Evolutionary conservation across 2,329 filamentous ascomycete genomes (phyloP), one percentile per base, ranked within the genome.

Genomic region (Xylariaceae sp.): DNA sequence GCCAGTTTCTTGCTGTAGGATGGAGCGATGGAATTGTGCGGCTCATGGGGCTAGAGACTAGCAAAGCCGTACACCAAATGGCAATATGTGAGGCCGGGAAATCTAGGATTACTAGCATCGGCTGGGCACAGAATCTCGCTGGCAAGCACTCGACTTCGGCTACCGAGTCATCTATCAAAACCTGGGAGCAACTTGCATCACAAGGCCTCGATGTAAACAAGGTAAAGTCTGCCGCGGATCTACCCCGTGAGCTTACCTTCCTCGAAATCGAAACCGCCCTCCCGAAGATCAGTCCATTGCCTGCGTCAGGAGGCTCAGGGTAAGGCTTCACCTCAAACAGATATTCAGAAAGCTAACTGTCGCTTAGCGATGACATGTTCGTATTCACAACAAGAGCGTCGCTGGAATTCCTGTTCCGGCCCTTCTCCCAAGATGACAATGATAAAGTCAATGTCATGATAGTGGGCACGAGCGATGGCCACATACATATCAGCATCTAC

Each of bases 1-100:
- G 88, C 7, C 87, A 90, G 58, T 85, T 91, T 35, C 80, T 97
- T 49, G 91, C 91, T 11, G 84, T 94, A 11, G 91, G 86, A 39
- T 96, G 91, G 85, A 91, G 83, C 62, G 91, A 96, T 75, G 89
- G 89, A 23, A 82, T 83, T 6, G 83, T 94, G 16, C 85, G 91
- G 53, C 75, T 96, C 29, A 82, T 93, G 69, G 89, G 88, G 55
- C 75, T 91, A 18, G 91, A 94, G 70, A 92, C 85, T 63, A 89
- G 86, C 70, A 96, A 93, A 72, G 83, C 88, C 10, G 85, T 92
- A 16, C 88, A 94, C 69, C 84, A 88, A 64, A 87, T 90, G 64
- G 73, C 73, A 13, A 74, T 86, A 49, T 78, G 75, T 64, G 76
- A 76, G 41, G 72, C 71, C 33, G 64, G 66, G 57, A 72, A 72